Base-by-base conservation (phyloP, 176 grass and related monocot species). In the Carex kokanica region DNA sequence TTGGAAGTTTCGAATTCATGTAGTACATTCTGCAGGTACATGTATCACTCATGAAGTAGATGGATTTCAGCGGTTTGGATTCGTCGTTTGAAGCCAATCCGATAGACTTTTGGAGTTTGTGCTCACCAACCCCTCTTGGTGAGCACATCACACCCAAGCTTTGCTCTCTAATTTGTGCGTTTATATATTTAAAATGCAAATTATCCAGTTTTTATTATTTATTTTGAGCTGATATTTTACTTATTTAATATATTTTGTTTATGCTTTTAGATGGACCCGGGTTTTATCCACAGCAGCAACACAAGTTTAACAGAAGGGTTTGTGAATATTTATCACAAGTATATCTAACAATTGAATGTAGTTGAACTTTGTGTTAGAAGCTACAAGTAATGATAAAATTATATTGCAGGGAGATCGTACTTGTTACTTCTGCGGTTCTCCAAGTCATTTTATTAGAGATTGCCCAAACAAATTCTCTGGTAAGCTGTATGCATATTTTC, bases 371-470 rank as follows among this genome's bases (percentile, higher is more conserved):
- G 23, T 12, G 55, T 49, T 6, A 23, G 25, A 78, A 81, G 32
- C 57, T 81, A 62, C 1, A 60, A 58, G 3, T 63, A 81, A 64
- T 52, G 47, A 51, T 63, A 23, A 52, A 82, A 23, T 32, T 66
- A 47, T 51, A 53, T 68, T 62, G 18, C 63, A 82, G 80, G 60
- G 60, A 51, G 80, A 82, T 82, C 80, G 80, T 49, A 82, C 80
- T 51, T 82, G 80, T 65, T 82, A 82, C 61, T 82, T 82, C 34
- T 82, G 80, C 20, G 80, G 80, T 59, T 82, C 80, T 82, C 80
- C 80, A 65, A 65, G 80, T 65, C 80, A 82, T 65, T 82, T 82
- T 65, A 82, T 82, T 29, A 82, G 80, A 82, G 80, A 82, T 65
- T 82, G 80, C 80, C 80, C 80, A 15, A 82, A 32, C 60, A 62